Conservation (phyloP, 345 rosid species). For the Toxicodendron radicans region DNA sequence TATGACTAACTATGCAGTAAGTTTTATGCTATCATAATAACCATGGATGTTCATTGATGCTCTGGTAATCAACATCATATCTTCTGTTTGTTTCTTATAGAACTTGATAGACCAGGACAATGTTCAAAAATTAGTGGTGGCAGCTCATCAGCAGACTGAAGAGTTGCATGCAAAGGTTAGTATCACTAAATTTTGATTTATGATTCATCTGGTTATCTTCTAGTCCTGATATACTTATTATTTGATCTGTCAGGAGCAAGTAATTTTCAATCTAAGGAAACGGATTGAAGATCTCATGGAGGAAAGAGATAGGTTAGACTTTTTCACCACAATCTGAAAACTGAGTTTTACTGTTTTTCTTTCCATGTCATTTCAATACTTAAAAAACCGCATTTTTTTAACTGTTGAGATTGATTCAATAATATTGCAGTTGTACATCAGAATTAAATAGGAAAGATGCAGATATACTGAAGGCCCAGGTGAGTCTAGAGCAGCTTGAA, state of each 20-base stretch:
- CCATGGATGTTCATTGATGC: conserved; percentile 8
- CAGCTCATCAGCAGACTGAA: conserved; percentile 64
- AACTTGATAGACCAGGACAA: conserved; percentile 75
- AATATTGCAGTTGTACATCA: conserved; percentile 49
- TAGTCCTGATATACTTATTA: conserved; percentile 6
- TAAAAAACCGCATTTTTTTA: too few relatives aligned
- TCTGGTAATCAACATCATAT: conserved; percentile 14
- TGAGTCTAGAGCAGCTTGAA: conserved; percentile 65
- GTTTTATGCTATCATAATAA: conserved; percentile 23
- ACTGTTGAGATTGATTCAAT: too few relatives aligned
- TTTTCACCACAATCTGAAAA: background rate
- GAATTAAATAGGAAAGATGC: conserved; percentile 62
- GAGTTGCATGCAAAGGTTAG: conserved; percentile 70
- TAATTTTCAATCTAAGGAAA: conserved; percentile 54
- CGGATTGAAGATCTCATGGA: conserved; percentile 52
- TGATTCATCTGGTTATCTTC: conserved; percentile 3
- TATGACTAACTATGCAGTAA: conserved; percentile 83
- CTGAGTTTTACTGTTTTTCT: too few relatives aligned
- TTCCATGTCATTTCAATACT: too few relatives aligned
- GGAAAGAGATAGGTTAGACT: conserved; percentile 73
- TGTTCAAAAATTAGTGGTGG: conserved; percentile 65
- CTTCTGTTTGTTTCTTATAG: conserved; percentile 41
- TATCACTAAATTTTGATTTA: background rate
- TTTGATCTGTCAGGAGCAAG: conserved; percentile 55
- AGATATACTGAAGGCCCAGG: conserved; percentile 58